Conservation (phyloP, 2,329 filamentous ascomycete genomes). For the Phaeosphaeria sp. region DNA sequence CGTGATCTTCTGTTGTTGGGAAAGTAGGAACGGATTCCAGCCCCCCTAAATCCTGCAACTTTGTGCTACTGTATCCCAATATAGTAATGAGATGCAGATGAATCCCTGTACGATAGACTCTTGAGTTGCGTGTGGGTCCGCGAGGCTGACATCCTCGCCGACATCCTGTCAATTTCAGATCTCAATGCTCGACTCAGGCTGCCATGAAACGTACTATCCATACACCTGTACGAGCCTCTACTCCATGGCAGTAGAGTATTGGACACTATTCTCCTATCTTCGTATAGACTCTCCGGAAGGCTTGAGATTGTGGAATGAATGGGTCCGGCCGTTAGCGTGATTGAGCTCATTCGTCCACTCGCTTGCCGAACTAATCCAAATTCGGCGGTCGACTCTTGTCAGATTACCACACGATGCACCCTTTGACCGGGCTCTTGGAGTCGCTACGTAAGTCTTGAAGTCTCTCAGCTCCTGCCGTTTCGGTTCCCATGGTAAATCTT, state of each 20-base stretch:
- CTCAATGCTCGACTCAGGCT: neutral
- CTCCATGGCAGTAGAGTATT: too few species aligned
- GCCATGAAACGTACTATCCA: too few species aligned
- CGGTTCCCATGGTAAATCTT: neutral
- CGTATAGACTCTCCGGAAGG: too few species aligned
- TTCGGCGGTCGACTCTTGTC: too few species aligned
- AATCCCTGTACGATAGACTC: neutral
- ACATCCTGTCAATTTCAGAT: neutral
- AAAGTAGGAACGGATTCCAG: neutral
- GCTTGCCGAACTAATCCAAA: neutral
- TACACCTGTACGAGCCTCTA: too few species aligned
- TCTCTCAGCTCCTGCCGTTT: neutral
- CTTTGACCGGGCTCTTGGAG: too few species aligned
- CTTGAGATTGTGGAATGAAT: too few species aligned
- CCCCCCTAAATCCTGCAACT: neutral
- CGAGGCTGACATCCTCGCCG: neutral
- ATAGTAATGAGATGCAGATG: neutral
- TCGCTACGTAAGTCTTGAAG: too few species aligned
- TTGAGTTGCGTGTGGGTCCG: neutral
- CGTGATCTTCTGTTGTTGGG: neutral
- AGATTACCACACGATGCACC: too few species aligned
- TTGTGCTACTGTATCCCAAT: neutral
- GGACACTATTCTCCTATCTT: too few species aligned
- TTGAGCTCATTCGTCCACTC: neutral
- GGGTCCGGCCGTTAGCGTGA: too few species aligned